phyloP scores from a whole-genome alignment of 768 basidiomycete genomes.

The Hericium alpestre region DNA sequence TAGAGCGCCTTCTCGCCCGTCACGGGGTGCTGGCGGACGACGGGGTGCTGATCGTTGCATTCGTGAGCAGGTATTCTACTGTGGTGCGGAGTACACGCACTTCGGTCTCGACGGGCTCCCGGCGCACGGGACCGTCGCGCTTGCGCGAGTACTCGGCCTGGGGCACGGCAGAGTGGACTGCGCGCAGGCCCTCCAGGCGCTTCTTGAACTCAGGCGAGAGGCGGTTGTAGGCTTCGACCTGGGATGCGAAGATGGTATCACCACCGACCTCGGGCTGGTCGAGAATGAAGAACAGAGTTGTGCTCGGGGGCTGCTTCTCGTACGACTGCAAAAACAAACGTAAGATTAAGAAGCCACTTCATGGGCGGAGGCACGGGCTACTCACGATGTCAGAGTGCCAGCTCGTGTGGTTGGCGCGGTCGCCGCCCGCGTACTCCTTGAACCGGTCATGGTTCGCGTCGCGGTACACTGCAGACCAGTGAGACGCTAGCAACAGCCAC shows the following conservation, averaged over 20 bases:
- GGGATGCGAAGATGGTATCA: slow-evolving; percentile 16
- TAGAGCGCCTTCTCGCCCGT: slow-evolving; percentile 56
- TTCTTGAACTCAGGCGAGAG: slow-evolving; percentile 49
- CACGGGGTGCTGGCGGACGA: slow-evolving; percentile 49
- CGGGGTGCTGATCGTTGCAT: slow-evolving; percentile 40
- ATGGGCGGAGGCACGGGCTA: neutral
- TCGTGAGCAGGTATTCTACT: slow-evolving; percentile 39
- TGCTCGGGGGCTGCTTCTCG: slow-evolving; percentile 54
- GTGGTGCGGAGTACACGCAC: slow-evolving; percentile 43
- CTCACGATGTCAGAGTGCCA: slow-evolving; percentile 50
- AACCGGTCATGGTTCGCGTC: slow-evolving; percentile 33
- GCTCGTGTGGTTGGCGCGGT: slow-evolving; percentile 30
- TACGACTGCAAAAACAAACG: slow-evolving; percentile 30
- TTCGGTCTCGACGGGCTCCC: slow-evolving; percentile 16
- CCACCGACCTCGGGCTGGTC: slow-evolving; percentile 40
- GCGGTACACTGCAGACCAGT: slow-evolving; percentile 24
- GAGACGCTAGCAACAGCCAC: neutral
- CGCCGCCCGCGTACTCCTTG: slow-evolving; percentile 31
- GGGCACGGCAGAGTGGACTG: slow-evolving; percentile 43
- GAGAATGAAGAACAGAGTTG: slow-evolving; percentile 48
- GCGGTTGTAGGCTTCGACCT: slow-evolving; percentile 49
- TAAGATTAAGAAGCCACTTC: neutral
- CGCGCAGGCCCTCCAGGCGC: slow-evolving; percentile 44
- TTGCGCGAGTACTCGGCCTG: slow-evolving; percentile 23
- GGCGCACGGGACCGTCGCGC: slow-evolving; percentile 5